These are phyloP conservation scores for Yamadazyma friedrichii DNA, from an alignment of 1,139 yeast species.

Conservation along the genomic window DNA sequence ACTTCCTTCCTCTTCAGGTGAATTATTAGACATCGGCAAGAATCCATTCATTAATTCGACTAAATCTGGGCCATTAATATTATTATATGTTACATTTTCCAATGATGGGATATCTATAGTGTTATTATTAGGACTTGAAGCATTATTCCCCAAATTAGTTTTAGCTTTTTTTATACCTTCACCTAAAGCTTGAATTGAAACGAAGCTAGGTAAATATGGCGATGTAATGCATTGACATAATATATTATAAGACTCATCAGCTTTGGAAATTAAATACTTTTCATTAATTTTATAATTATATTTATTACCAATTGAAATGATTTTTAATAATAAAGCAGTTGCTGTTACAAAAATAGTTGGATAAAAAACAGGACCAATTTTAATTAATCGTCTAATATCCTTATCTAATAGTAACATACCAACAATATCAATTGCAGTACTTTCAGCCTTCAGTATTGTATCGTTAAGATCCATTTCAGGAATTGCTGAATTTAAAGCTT, in stretches of 20 bases:
- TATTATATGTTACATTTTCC: background rate
- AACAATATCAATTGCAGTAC: slow-evolving; percentile 9
- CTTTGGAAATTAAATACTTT: slow-evolving; percentile 3
- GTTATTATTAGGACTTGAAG: no score
- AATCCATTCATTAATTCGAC: slow-evolving; percentile 2
- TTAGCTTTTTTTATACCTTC: slow-evolving; percentile 6
- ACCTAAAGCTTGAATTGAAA: slow-evolving; percentile 4
- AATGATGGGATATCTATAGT: no score
- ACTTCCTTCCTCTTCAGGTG: background rate
- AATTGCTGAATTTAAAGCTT: slow-evolving; percentile 5
- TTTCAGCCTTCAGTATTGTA: slow-evolving; percentile 7
- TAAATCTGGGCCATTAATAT: slow-evolving; percentile 1
- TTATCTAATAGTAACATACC: slow-evolving; percentile 9
- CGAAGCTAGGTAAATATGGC: slow-evolving; percentile 4
- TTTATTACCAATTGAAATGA: slow-evolving; percentile 5
- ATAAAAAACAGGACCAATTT: slow-evolving; percentile 10
- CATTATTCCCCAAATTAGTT: background rate
- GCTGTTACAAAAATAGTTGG: slow-evolving; percentile 11
- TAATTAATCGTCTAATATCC: slow-evolving; percentile 8
- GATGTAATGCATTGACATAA: slow-evolving; percentile 4
- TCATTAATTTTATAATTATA: slow-evolving; percentile 6
- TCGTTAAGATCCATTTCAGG: background rate
- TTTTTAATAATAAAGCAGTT: slow-evolving; percentile 8
- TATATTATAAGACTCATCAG: slow-evolving; percentile 4
- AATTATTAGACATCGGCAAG: background rate